These are phyloP conservation scores for Tricharina praecox DNA, from an alignment of 495 filamentous ascomycete species.

Conservation along the genomic window DNA sequence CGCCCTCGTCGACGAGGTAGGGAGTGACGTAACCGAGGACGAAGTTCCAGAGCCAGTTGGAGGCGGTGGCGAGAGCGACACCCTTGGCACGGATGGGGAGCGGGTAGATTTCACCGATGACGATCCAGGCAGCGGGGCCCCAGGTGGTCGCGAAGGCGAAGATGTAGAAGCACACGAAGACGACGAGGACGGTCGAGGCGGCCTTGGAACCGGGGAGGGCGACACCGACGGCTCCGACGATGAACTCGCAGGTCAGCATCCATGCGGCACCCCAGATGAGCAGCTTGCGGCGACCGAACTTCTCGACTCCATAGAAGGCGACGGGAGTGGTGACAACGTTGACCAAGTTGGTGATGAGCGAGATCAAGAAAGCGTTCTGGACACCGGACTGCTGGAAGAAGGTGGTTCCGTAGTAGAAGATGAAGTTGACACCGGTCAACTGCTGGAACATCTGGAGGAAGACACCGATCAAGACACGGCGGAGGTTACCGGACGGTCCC, in stretches of 20 bases:
- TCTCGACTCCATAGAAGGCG: constrained; percentile 46
- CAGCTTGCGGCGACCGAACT: constrained; percentile 49
- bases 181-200: constrained; percentile 66
- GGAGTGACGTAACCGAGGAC: constrained; percentile 56
- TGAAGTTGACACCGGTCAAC: constrained; percentile 33
- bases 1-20: constrained; percentile 56
- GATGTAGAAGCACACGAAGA: constrained; percentile 67
- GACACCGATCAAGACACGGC: constrained; percentile 59
- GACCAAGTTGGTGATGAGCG: constrained; percentile 49
- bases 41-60: constrained; percentile 70
- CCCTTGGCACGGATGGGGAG: constrained; percentile 54
- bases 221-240: constrained; percentile 46
- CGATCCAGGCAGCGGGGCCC: constrained; percentile 60
- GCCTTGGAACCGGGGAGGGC: constrained; percentile 26
- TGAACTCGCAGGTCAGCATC: constrained; percentile 53
- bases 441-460: constrained; percentile 64
- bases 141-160: constrained; percentile 50
- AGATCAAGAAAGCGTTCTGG: constrained; percentile 40
- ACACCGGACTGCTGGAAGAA: constrained; percentile 59
- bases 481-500: constrained; percentile 36
- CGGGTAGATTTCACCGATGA: constrained; percentile 60
- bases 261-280: constrained; percentile 51
- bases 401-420: constrained; percentile 28
- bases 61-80: constrained; percentile 53
- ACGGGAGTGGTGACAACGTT: constrained; percentile 60